Base-by-base conservation (phyloP, 805 yeast genomes). In the Cyberlindnera maclurae region DNA sequence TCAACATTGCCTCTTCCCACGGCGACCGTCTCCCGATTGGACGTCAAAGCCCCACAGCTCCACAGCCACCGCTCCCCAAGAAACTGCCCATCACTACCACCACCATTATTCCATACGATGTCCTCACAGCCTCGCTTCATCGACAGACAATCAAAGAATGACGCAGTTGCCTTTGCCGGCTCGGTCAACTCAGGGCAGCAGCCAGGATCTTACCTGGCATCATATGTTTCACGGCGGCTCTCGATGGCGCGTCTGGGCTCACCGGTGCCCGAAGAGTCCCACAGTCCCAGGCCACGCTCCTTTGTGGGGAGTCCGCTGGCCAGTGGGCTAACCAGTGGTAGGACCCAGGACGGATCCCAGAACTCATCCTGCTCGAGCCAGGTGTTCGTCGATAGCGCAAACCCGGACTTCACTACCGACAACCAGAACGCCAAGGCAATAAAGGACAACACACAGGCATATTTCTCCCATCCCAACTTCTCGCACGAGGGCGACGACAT, bases 401-500 rank as follows among this genome's bases (percentile, higher is more conserved):
- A 43, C 22, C 55, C 53, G 2, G 44, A 47, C 2, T 51, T 51
- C 34, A 22, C 36, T 13, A 33, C 45, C 2, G 40, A 44, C 24
- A 29, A 15, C 7, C 37, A 44, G 26, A 50, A 47, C 16, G 20
- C 36, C 22, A 13, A 31, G n/a, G 27, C 43, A n/a, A 38, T 40
- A 27, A 48, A 44, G 29, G 48, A 47, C 31, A 27, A 41, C 5
- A 34, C 45, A 4, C 26, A 33, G 18, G 27, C 35, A 9, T 51
- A 52, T 34, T 39, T 51, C 35, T 51, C 48, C 31, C 34, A 37
- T 18, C 43, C 43, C 34, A 38, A 17, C 4, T 27, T 54, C 26
- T 28, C 40, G n/a, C 41, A 45, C 8, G 53, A 44, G 17, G 58
- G 57, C 20, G 58, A 52, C 13, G 58, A 54, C 29, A 54, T 54